These are phyloP conservation scores for Wickerhamiella alocasiicola DNA, from an alignment of 805 yeast species.

Conservation along the genomic window DNA sequence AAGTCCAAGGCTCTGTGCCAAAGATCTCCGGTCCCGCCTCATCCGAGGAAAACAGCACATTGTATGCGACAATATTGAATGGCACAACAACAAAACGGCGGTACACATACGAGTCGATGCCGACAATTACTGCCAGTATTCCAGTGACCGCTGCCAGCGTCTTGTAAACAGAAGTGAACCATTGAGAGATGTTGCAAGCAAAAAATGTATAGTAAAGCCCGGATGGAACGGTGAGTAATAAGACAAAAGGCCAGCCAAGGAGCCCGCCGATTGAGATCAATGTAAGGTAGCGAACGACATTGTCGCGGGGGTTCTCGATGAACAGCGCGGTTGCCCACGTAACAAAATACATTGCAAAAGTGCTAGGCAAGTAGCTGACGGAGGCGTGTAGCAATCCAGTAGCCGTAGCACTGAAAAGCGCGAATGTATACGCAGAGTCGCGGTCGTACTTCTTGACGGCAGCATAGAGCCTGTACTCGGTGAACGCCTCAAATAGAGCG, in stretches of 20 bases:
- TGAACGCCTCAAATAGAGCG: slow-evolving; percentile 31
- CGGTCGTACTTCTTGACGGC: slow-evolving; percentile 30
- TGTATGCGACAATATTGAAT: slow-evolving; percentile 68
- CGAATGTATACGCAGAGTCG: slow-evolving; percentile 46
- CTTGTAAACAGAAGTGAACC: slow-evolving; percentile 11
- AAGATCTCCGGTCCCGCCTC: slow-evolving; percentile 80
- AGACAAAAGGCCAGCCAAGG: slow-evolving; percentile 84
- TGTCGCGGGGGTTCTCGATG: slow-evolving; percentile 9
- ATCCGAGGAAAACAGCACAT: slow-evolving; percentile 56
- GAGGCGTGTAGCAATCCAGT: slow-evolving; percentile 88
- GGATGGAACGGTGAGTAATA: slow-evolving; percentile 55
- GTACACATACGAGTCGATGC: slow-evolving; percentile 44
- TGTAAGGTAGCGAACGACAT: slow-evolving; percentile 20
- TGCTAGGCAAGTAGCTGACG: slow-evolving; percentile 72
- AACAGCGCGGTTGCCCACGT: slow-evolving; percentile 23
- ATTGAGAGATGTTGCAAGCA: slow-evolving; percentile 17
- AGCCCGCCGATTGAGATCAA: slow-evolving; percentile 57
- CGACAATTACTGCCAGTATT: slow-evolving; percentile 23
- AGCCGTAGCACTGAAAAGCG: slow-evolving; percentile 42
- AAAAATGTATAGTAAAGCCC: slow-evolving; percentile 25
- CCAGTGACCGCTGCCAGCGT: slow-evolving; percentile 16
- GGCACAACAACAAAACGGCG: slow-evolving; percentile 53
- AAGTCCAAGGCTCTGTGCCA: slow-evolving; percentile 70
- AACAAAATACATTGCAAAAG: slow-evolving; percentile 48
- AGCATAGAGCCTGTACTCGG: slow-evolving; percentile 43